Evolutionary conservation across 2,329 filamentous ascomycete genomes (phyloP), one percentile per base, ranked within the genome.

Genomic region (Emergomyces pasteurianus): DNA sequence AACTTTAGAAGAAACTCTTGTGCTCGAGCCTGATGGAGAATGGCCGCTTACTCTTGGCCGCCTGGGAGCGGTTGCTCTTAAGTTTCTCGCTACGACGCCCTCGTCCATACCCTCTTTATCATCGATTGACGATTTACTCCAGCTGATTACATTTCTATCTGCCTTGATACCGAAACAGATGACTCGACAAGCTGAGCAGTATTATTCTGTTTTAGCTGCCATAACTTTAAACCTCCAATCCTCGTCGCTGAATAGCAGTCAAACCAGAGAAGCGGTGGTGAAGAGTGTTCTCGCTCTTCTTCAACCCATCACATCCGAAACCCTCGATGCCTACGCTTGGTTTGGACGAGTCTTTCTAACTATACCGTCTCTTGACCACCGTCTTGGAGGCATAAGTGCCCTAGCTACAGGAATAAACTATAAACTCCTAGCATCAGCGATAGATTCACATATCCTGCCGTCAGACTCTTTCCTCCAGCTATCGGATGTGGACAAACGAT

Each of bases 381-480:
- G 70, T 66, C 59, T 76, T 64, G 70, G 75, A 16, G 67, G 70
- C 3, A 69, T 81, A 60, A 71, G 75, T 64, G 65, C 62, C 5
- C 66, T 84, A 42, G 77, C 79, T 38, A 73, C 75, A 21, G 72
- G 73, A 21, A 74, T 83, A 62, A 80, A 82, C 65, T 81, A 81
- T 65, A 80, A 80, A 62, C 67, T 80, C 52, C 66, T 80, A 31
- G 73, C 75, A 6, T 71, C 71, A 46, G 73, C 73, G 2, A 64
- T 79, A 59, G 69, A 70, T 21, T 62, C 69, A 59, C 63, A 66
- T 63, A 74, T 69, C 65, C 69, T 55, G 66, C 61, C 65, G 16
- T 61, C 65, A 34, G 65, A 67, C 36, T 66, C 64, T 5, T 68
- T 71, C 21, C 63, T 72, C 63, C 59, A 65, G 65, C 58, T 74